Conservation (phyloP, 805 yeast genomes). For the Candida taoyuanica region DNA sequence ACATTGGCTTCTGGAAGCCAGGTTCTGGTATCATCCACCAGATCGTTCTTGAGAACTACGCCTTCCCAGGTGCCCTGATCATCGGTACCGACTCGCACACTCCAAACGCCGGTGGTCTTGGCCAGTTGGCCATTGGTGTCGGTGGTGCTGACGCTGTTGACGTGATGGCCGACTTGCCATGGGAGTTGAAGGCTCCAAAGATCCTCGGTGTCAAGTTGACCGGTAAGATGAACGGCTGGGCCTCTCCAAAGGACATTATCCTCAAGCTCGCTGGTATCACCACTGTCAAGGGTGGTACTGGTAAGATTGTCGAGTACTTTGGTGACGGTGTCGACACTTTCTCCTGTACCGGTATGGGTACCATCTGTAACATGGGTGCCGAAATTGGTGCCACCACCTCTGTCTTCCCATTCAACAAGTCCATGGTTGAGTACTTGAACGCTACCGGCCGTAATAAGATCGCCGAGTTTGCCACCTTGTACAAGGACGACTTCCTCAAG, state of each 20-base stretch:
- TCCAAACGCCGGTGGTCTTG: conserved; percentile 98
- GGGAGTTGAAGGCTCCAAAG: conserved; percentile 99
- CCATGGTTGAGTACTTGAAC: conserved; percentile 79
- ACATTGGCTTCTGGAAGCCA: conserved; percentile 98
- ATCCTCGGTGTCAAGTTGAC: conserved; percentile 89
- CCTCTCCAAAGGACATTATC: conserved; percentile 96
- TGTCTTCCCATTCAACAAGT: conserved; percentile 90
- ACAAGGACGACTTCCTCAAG: conserved; percentile 53
- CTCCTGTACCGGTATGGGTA: conserved; percentile 98
- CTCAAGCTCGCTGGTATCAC: conserved; percentile 85
- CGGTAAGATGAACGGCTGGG: conserved; percentile 88
- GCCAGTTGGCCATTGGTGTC: conserved; percentile 98
- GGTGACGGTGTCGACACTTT: conserved; percentile 89
- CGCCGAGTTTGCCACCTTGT: conserved; percentile 43
- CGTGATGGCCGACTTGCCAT: conserved; percentile 92
- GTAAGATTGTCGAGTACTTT: conserved; percentile 91
- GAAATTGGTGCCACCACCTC: conserved; percentile 99
- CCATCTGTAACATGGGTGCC: conserved; percentile 99
- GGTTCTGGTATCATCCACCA: conserved; percentile 99
- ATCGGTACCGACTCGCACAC: conserved; percentile 98
- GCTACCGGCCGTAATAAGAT: conserved; percentile 86
- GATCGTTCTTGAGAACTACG: conserved; percentile 93
- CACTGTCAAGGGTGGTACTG: conserved; percentile 98
- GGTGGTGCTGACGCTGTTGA: conserved; percentile 99
- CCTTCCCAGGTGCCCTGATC: conserved; percentile 96